Evolutionary conservation across 768 basidiomycete genomes (phyloP), one percentile per base, ranked within the genome.

Genomic region (Amanita subjunquillea): DNA sequence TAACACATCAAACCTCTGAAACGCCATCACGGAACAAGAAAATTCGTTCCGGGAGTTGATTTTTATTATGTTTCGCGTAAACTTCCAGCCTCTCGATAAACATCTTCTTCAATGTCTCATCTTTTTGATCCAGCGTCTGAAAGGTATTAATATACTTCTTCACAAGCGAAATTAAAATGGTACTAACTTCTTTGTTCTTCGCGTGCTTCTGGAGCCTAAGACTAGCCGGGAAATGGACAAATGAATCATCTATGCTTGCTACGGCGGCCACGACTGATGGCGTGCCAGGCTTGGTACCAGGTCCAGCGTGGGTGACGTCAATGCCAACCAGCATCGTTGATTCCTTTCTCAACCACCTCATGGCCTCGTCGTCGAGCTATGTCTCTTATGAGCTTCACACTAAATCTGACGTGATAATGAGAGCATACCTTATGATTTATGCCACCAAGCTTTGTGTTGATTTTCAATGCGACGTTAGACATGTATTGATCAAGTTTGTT

Each of bases 221-320:
- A 57, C 85, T 87, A 0, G 82, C 87, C 0, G 90, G 89, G 65
- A 82, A 91, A 55, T 90, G 87, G 0, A 80, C 83, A 57, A 87
- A 90, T 2, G 71, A 65, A 23, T 70, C 68, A 59, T 91, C 87
- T 1, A 80, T 69, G 54, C 80, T 91, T 0, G 85, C 89, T 2
- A 91, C 90, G 8, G 91, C 83, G 0, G 87, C 89, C 0, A 86
- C 87, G 41, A 92, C 85, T 0, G 87, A 89, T 2, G 90, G 90
- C 1, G 87, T 83, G 2, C 89, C 90, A 2, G 73, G 73, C 48
- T 71, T 63, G 57, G 84, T 85, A 5, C 68, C 74, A 1, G 85
- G 83, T 1, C 85, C 77, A 3, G 88, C 86, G 56, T 91, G 88
- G 0, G 87, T 91, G 0, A 89, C 87, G 60, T 91, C 88, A 56